phyloP scores from a whole-genome alignment of 305 asterid species.

The Rubia tinctorum region DNA sequence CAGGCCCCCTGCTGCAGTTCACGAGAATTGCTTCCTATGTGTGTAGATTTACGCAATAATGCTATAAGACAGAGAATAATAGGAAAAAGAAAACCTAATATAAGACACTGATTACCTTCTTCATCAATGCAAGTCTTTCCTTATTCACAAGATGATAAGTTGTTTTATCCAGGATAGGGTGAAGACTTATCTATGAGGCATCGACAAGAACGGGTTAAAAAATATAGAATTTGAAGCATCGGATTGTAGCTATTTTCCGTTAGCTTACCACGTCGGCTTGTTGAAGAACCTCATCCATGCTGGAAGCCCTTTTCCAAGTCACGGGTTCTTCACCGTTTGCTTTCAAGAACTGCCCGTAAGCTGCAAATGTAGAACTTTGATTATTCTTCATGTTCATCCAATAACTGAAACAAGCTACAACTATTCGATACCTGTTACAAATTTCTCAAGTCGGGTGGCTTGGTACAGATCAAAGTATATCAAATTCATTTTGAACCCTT shows the following conservation, averaged over 20 bases:
- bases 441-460: conserved; percentile 91
- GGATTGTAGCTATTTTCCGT: not conserved
- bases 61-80: not conserved
- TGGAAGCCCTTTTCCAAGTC: conserved; percentile 86
- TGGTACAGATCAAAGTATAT: conserved; percentile 96
- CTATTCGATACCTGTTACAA: conserved; percentile 65
- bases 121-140: conserved; percentile 84
- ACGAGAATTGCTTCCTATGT: conserved; percentile 84
- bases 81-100: not conserved
- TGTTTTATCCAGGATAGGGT: conserved; percentile 90
- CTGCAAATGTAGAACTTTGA: conserved; percentile 36
- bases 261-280: conserved; percentile 79
- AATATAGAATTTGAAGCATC: no score
- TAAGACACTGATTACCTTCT: conserved; percentile 49
- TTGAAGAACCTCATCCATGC: conserved; percentile 92
- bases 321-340: conserved; percentile 92
- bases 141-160: conserved; percentile 93
- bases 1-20: conserved; percentile 99
- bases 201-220: not conserved
- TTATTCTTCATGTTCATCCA: conserved; percentile 5
- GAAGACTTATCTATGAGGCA: conserved; percentile 80
- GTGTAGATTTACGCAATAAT: conserved; percentile 4
- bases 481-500: conserved; percentile 98
- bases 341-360: conserved; percentile 88
- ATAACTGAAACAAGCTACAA: conserved; percentile 12